Evolutionary conservation across 2,329 filamentous ascomycete species (phyloP).

Genomic region (Mollisiaceae sp.): DNA sequence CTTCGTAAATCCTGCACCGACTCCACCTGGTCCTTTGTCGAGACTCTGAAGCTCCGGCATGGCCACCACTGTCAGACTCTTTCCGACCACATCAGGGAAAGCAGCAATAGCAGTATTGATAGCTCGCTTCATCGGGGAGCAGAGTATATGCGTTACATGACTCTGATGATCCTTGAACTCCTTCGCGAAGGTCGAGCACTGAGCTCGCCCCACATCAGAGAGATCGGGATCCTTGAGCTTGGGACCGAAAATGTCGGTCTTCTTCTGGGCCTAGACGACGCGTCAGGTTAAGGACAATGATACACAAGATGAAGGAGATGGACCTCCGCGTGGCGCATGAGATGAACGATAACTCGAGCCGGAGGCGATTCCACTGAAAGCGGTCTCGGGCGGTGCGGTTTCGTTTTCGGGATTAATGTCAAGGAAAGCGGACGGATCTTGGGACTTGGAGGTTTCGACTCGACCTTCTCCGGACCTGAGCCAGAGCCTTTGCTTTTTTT

Average conservation of each 20-base stretch:
- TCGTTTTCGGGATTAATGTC: neutral
- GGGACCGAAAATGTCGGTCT: neutral
- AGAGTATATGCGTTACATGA: conserved; percentile 1
- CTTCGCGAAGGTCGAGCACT: neutral
- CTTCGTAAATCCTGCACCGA: neutral
- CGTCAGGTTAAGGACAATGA: neutral
- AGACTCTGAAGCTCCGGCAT: conserved; percentile 6
- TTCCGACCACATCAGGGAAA: neutral
- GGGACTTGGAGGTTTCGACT: neutral
- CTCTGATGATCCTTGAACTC: neutral
- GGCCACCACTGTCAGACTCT: neutral
- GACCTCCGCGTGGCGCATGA: conserved; percentile 9
- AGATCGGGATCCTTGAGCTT: neutral
- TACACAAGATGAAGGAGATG: neutral
- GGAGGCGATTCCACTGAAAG: neutral
- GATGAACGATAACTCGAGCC: conserved; percentile 5
- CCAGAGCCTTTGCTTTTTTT: neutral
- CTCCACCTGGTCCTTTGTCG: neutral
- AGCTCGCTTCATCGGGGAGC: neutral
- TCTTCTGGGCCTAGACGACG: neutral
- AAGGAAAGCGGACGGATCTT: conserved; percentile 4
- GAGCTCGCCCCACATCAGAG: neutral
- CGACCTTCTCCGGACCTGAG: conserved; percentile 1
- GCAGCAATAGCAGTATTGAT: neutral
- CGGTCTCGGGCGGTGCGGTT: neutral